Base-by-base conservation (phyloP, 2,329 filamentous ascomycete species). In the Sporothrix humicola region DNA sequence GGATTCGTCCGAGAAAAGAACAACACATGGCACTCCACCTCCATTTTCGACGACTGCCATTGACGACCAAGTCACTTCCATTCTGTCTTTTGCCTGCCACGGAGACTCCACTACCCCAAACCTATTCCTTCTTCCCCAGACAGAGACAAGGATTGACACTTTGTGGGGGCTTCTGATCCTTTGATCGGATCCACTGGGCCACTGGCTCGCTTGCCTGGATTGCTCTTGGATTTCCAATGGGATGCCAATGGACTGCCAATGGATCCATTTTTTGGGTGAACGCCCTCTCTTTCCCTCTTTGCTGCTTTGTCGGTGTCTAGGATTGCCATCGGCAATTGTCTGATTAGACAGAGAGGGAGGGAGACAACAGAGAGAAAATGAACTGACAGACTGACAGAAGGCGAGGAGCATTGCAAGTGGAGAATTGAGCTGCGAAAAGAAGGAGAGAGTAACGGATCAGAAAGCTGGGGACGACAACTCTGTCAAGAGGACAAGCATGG, bases 251-350 rank as follows among this genome's bases (percentile, higher is more conserved):
- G 23, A 26, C 23, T 26, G 23, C 23, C 23, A 26, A 26, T 37
- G 12, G 23, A 26, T 56, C 10, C 56, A 31, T 37, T 13, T 37
- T 26, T 31, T n/a, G n/a, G n/a, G n/a, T n/a, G 31, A 13, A 15
- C 56, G 23, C 56, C 56, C 26, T 37, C 56, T 59, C 37, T 17
- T 8, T 63, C 31, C 10, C 2, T 12, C 12, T 50, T 50, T 17
- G 48, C 12, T 56, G n/a, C 12, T 56, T 23, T 20, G 20, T 23
- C 10, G n/a, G n/a, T 9, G 52, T 26, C 9, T 56, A 20, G 17
- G 50, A 48, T 61, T 58, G 46, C 54, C 12, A 61, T 72, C 73
- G 73, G 73, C 73, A 74, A 71, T 73, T 74, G 58, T 74, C 71
- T 73, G 73, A 74, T 73, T 70, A 71, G 68, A 72, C 46, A 8